Evolutionary conservation across 163 green algal species (phyloP).

Genomic region (Prototheca stagnorum): DNA sequence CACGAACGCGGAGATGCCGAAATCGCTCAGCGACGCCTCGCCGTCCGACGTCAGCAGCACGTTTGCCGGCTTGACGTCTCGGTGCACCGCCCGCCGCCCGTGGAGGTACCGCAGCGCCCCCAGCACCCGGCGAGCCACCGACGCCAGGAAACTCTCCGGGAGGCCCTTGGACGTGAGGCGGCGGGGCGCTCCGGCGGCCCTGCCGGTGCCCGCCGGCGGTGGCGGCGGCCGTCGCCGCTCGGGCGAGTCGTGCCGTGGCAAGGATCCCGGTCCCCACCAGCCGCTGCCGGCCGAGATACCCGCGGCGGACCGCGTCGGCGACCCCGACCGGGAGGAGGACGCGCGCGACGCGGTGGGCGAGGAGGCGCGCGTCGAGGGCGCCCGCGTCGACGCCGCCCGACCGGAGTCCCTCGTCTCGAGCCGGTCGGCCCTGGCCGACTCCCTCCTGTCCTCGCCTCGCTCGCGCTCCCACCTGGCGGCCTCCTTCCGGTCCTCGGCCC

Average conservation of each 20-base stretch:
- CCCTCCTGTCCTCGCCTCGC: neutral
- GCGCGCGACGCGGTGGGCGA: neutral
- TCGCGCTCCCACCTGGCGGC: neutral
- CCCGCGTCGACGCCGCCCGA: neutral
- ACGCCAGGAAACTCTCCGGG: conserved; percentile 59
- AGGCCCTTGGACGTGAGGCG: conserved; percentile 31
- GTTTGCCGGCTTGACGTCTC: conserved; percentile 92
- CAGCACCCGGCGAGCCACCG: conserved; percentile 53
- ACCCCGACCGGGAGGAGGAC: neutral
- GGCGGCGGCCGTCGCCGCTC: too few relatives aligned
- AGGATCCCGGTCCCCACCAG: too few relatives aligned
- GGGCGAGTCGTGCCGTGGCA: too few relatives aligned
- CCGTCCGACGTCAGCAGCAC: conserved; percentile 62
- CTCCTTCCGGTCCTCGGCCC: neutral
- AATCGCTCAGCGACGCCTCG: conserved; percentile 81
- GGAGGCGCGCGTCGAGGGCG: neutral
- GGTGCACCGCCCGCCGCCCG: conserved; percentile 65
- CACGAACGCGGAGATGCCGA: conserved; percentile 80
- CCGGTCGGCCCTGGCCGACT: neutral
- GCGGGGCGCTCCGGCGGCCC: too few relatives aligned
- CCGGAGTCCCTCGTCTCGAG: neutral
- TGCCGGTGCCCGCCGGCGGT: too few relatives aligned
- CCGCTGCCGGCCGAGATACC: too few relatives aligned
- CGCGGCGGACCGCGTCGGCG: neutral
- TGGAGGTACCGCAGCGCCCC: conserved; percentile 62